phyloP scores from a whole-genome alignment of 2,329 filamentous ascomycete genomes.

The Talaromyces sp. region DNA sequence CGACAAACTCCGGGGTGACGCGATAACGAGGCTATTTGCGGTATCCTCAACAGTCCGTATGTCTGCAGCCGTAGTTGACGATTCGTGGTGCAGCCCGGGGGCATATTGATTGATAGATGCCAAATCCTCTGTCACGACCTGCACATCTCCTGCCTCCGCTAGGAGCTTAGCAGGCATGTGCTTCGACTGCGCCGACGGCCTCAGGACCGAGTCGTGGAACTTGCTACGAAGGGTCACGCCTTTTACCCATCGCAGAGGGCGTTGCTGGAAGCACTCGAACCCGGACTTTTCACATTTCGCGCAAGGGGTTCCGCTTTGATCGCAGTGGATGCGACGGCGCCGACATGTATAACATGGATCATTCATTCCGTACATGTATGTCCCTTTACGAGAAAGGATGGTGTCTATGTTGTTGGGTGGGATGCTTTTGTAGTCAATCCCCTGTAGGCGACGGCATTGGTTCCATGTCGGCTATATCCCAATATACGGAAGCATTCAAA shows the following conservation, averaged over 20 bases:
- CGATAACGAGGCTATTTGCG: background rate
- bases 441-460: background rate
- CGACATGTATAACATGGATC: conserved; percentile 32
- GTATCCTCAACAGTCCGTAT: background rate
- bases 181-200: background rate
- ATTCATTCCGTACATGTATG: conserved; percentile 7
- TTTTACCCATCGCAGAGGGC: conserved; percentile 32
- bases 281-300: conserved; percentile 30
- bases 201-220: conserved; percentile 13
- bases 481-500: background rate
- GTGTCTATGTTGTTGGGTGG: background rate
- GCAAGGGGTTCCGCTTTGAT: conserved; percentile 25
- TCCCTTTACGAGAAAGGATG: no score
- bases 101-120: background rate
- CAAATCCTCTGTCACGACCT: background rate
- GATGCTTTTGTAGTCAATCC: background rate
- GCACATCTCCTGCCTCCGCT: background rate
- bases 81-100: background rate
- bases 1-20: background rate
- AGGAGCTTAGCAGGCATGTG: background rate
- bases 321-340: conserved; percentile 31
- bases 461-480: background rate
- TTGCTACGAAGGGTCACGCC: conserved; percentile 31
- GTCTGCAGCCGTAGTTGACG: background rate
- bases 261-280: conserved; percentile 28